These are phyloP conservation scores for Fusarium transvaalense DNA, from an alignment of 2,329 filamentous ascomycete genomes.

Conservation along the genomic window DNA sequence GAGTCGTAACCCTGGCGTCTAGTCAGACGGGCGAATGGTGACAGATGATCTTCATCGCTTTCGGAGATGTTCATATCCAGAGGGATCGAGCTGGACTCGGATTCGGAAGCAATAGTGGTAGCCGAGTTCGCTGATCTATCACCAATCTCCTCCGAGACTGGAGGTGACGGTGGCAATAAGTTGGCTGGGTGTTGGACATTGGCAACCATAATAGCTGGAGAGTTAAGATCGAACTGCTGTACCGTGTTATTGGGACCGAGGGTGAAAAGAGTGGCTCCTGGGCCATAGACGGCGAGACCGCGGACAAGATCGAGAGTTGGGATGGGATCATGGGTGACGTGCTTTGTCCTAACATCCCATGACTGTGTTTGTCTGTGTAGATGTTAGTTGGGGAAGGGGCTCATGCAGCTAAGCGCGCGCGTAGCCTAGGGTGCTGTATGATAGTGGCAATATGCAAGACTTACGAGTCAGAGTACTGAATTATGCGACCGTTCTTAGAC, in stretches of 20 bases:
- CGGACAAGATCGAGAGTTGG: slow-evolving; percentile 85
- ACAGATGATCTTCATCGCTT: slow-evolving; percentile 82
- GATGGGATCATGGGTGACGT: slow-evolving; percentile 89
- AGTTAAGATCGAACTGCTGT: slow-evolving; percentile 95
- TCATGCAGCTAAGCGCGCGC: slow-evolving; percentile 61
- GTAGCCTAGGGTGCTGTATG: slow-evolving; percentile 51
- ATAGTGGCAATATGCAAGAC: slow-evolving; percentile 54
- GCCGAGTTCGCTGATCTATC: slow-evolving; percentile 63
- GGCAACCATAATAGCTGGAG: slow-evolving; percentile 81
- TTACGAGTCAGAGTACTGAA: slow-evolving; percentile 92
- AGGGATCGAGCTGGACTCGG: slow-evolving; percentile 66
- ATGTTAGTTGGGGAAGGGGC: slow-evolving; percentile 51
- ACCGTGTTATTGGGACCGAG: slow-evolving; percentile 88
- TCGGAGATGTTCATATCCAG: slow-evolving; percentile 73
- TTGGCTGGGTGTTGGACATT: slow-evolving; percentile 89
- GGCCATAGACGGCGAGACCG: slow-evolving; percentile 88
- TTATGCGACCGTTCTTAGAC: slow-evolving; percentile 97
- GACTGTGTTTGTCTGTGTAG: slow-evolving; percentile 81
- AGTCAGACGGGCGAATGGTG: slow-evolving; percentile 80
- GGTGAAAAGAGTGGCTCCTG: slow-evolving; percentile 92
- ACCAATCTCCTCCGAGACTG: slow-evolving; percentile 80
- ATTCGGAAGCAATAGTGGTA: slow-evolving; percentile 65
- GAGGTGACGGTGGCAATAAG: slow-evolving; percentile 82
- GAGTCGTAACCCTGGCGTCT: slow-evolving; percentile 73
- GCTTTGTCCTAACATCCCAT: slow-evolving; percentile 98